These are phyloP conservation scores for Erodium chrysanthum DNA, from an alignment of 441 rosid species.

Conservation along the genomic window DNA sequence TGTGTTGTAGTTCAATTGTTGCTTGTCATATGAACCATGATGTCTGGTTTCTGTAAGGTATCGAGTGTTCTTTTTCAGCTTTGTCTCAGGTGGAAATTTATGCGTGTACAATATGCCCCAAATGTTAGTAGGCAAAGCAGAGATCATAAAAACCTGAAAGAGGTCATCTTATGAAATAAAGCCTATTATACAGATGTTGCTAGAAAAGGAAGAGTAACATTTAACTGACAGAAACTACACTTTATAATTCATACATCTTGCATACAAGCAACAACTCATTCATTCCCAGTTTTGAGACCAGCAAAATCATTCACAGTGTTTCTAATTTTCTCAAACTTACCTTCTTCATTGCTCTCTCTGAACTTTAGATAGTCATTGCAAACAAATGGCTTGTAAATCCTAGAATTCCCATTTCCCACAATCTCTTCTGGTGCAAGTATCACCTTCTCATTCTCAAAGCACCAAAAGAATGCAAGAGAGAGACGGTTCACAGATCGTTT, in stretches of 20 bases:
- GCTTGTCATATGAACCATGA: background rate
- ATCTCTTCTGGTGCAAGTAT: conserved; percentile 22
- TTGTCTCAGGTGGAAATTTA: too few species aligned
- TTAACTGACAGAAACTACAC: background rate
- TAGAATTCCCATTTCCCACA: too few species aligned
- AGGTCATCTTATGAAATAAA: too few species aligned
- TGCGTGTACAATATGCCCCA: too few species aligned
- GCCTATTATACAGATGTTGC: too few species aligned
- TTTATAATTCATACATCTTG: background rate
- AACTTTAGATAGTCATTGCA: conserved; percentile 51
- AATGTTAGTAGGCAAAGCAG: too few species aligned
- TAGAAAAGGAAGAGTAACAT: too few species aligned
- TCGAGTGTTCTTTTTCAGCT: too few species aligned
- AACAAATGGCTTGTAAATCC: conserved; percentile 24
- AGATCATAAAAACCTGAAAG: too few species aligned
- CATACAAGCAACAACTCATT: background rate
- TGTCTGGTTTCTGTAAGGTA: background rate
- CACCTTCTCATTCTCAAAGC: conserved; percentile 56
- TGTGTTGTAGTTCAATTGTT: too few species aligned
- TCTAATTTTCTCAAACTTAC: conserved; percentile 60
- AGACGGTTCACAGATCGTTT: conserved; percentile 32
- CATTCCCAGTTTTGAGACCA: conserved; percentile 18
- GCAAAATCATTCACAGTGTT: conserved; percentile 57
- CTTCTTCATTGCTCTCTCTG: conserved; percentile 51
- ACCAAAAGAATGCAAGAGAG: conserved; percentile 55